Conservation (phyloP, 1,284 basidiomycete genomes). For the Rugosomyces carneus region DNA sequence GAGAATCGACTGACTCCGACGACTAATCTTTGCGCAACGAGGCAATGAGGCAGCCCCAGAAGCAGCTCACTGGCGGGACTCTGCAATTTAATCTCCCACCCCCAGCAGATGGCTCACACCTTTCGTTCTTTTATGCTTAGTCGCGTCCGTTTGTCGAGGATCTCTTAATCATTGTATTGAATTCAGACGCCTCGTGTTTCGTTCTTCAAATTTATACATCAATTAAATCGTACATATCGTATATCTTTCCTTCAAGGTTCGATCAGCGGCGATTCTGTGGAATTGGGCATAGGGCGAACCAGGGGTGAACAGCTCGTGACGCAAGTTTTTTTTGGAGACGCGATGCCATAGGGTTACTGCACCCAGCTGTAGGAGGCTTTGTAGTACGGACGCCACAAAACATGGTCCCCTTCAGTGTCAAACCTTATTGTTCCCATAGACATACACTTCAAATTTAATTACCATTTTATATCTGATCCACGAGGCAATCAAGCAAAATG, state of each 20-base stretch:
- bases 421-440: slow-evolving; percentile 2
- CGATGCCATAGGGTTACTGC: background rate
- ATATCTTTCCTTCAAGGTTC: background rate
- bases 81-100: background rate
- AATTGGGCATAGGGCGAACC: too few species aligned
- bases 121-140: background rate
- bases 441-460: background rate
- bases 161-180: background rate
- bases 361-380: background rate
- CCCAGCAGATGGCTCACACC: background rate
- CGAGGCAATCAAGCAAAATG: slow-evolving; percentile 8
- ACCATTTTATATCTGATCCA: slow-evolving; percentile 7
- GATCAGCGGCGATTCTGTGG: background rate
- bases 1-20: slow-evolving; percentile 15
- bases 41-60: background rate
- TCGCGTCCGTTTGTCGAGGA: background rate
- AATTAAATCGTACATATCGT: background rate
- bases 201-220: background rate
- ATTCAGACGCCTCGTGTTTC: background rate
- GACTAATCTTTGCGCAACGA: background rate
- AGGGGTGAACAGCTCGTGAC: too few species aligned
- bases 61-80: too few species aligned
- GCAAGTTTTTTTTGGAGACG: too few species aligned
- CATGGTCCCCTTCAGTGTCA: background rate
- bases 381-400: slow-evolving; percentile 8